Evolutionary conservation across 768 basidiomycete genomes (phyloP).

Genomic region (Scleroderma citrinum): DNA sequence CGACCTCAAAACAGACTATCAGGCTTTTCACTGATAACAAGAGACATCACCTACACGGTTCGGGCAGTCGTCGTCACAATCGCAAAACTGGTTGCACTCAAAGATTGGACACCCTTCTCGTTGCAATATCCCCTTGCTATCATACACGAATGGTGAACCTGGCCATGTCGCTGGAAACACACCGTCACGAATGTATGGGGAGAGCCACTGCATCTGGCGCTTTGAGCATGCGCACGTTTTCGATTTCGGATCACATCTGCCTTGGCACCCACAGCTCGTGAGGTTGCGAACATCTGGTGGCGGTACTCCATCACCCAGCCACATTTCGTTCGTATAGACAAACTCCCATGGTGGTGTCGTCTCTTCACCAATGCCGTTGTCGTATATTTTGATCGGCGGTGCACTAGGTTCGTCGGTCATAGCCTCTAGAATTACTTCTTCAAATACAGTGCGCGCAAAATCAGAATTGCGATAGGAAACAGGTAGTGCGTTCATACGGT

Average conservation of each 20-base stretch:
- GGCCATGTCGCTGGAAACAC: constrained; percentile 28
- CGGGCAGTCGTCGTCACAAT: constrained; percentile 72
- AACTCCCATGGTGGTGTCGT: constrained; percentile 82
- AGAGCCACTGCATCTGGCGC: constrained; percentile 41
- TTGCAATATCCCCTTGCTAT: constrained; percentile 51
- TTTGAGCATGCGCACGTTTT: constrained; percentile 64
- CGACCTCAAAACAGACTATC: constrained; percentile 46
- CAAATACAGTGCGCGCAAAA: constrained; percentile 50
- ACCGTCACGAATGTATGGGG: constrained; percentile 13
- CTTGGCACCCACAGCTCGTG: constrained; percentile 68
- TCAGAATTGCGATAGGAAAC: constrained; percentile 34
- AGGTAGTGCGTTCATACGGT: constrained; percentile 54
- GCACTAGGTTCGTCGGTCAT: constrained; percentile 62
- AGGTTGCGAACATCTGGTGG: constrained; percentile 54
- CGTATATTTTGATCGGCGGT: constrained; percentile 54
- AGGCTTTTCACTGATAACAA: background rate
- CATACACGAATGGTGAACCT: constrained; percentile 62
- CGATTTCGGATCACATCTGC: constrained; percentile 69
- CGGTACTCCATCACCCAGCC: constrained; percentile 64
- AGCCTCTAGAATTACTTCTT: constrained; percentile 60
- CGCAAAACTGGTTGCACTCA: constrained; percentile 82
- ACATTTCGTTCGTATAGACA: constrained; percentile 78
- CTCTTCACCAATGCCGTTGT: constrained; percentile 64
- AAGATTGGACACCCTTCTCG: constrained; percentile 57
- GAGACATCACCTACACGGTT: constrained; percentile 54